Evolutionary conservation across 208 protist genomes (phyloP).

Genomic region (Crithidia acanthocephali): DNA sequence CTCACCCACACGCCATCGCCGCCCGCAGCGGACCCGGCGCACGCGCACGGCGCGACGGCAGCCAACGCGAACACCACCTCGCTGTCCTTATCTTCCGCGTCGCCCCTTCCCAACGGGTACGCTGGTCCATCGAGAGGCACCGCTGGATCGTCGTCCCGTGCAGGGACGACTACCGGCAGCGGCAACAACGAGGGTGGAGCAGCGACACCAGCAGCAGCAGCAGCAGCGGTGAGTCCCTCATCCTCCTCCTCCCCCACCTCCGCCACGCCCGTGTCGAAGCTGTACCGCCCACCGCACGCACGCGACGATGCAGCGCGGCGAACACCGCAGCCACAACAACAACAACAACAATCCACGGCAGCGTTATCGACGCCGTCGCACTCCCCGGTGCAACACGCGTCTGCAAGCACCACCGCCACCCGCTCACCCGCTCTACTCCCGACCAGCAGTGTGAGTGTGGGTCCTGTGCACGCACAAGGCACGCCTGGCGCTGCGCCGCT

Average conservation of each 20-base stretch:
- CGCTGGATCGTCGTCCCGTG: not conserved
- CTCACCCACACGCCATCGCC: not conserved
- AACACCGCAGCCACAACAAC: conserved; percentile 1
- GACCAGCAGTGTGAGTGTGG: not conserved
- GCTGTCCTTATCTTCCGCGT: not conserved
- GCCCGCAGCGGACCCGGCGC: not conserved
- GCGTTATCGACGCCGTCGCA: not conserved
- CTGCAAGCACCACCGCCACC: not conserved
- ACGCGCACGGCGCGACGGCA: no score
- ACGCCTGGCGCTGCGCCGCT: not conserved
- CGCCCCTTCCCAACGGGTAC: not conserved
- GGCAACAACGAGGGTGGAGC: no score
- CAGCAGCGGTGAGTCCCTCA: not conserved
- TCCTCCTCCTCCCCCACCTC: not conserved
- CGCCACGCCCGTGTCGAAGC: conserved; percentile 6
- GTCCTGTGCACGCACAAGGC: not conserved
- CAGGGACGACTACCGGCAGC: no score
- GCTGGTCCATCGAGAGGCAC: not conserved
- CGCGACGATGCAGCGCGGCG: conserved; percentile 15
- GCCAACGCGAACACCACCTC: no score
- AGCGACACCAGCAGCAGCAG: not conserved
- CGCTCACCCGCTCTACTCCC: not conserved
- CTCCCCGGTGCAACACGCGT: not conserved
- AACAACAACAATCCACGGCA: no score
- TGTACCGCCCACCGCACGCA: conserved; percentile 32